Percentiles rank a stretch among this genome's conserved stretches.
phyloP scores from a whole-genome alignment of 1,284 basidiomycete genomes.

The Melampsora larici-populina region DNA sequence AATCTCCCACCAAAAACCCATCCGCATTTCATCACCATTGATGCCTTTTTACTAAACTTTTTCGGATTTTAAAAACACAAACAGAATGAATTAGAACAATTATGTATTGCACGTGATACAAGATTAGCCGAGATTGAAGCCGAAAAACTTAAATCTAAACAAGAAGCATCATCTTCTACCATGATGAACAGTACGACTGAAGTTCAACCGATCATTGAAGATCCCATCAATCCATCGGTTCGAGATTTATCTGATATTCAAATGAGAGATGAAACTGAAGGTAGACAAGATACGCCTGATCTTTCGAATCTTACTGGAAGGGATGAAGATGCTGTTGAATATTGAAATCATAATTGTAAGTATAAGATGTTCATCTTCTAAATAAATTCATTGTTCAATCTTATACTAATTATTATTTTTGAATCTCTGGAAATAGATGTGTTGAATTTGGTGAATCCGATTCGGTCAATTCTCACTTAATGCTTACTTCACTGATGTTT shows the following conservation, averaged over 20 bases:
- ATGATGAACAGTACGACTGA: not conserved
- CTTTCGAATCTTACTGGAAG: slow-evolving; percentile 8
- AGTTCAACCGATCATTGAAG: not conserved
- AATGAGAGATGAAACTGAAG: slow-evolving; percentile 15
- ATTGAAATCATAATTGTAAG: too few species aligned
- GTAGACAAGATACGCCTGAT: slow-evolving; percentile 26
- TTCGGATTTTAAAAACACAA: not conserved
- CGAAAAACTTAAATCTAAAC: slow-evolving; percentile 20
- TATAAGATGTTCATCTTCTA: too few species aligned
- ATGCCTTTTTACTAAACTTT: not conserved
- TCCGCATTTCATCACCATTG: not conserved
- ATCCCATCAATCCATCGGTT: not conserved
- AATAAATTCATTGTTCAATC: too few species aligned
- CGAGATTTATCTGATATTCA: not conserved
- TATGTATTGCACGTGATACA: slow-evolving; percentile 14
- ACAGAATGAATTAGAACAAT: slow-evolving; percentile 30
- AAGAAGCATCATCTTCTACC: not conserved
- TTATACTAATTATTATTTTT: too few species aligned
- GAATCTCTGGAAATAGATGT: too few species aligned
- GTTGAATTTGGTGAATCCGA: too few species aligned
- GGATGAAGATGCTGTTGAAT: slow-evolving; percentile 40
- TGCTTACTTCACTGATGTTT: too few species aligned
- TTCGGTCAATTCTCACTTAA: too few species aligned
- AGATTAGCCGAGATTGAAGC: slow-evolving; percentile 26
- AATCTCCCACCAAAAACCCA: not conserved